Conservation (phyloP, 371 early-diverging fungal genomes). For the Syncephalastrum monosporum region DNA sequence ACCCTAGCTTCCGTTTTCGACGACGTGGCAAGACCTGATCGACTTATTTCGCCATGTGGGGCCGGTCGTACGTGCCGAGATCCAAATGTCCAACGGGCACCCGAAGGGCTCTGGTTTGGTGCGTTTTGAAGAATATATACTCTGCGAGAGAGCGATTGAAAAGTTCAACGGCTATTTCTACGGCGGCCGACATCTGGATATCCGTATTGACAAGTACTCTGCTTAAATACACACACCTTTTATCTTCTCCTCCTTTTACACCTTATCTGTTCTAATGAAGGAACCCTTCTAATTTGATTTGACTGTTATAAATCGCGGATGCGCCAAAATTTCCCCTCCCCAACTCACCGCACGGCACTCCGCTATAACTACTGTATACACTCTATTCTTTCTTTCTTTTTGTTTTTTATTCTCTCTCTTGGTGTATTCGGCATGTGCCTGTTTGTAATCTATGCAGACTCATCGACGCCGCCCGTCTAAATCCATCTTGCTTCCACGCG, state of each 20-base stretch:
- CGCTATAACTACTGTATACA: too few species aligned
- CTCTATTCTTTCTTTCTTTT: too few species aligned
- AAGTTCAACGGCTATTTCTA: constrained; percentile 62
- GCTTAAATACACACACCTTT: not conserved
- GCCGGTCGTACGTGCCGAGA: constrained; percentile 54
- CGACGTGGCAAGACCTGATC: constrained; percentile 65
- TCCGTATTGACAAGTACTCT: constrained; percentile 43
- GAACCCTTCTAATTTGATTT: too few species aligned
- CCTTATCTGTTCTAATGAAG: too few species aligned
- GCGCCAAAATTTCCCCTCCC: too few species aligned
- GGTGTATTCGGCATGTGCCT: too few species aligned
- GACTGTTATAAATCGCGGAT: too few species aligned
- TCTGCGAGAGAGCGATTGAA: constrained; percentile 61
- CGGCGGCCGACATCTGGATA: constrained; percentile 58
- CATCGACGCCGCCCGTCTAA: constrained; percentile 31
- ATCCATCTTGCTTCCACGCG: constrained; percentile 20
- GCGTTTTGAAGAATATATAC: constrained; percentile 54
- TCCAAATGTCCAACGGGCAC: constrained; percentile 49
- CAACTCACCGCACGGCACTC: too few species aligned
- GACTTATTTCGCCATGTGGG: constrained; percentile 66
- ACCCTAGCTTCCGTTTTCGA: constrained; percentile 59
- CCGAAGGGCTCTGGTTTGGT: constrained; percentile 66
- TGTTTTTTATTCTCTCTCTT: too few species aligned
- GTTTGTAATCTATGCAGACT: too few species aligned
- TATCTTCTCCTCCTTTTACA: too few species aligned